Evolutionary conservation across 1,139 yeast species (phyloP).

Genomic region (Casaregolazyma lundiana): DNA sequence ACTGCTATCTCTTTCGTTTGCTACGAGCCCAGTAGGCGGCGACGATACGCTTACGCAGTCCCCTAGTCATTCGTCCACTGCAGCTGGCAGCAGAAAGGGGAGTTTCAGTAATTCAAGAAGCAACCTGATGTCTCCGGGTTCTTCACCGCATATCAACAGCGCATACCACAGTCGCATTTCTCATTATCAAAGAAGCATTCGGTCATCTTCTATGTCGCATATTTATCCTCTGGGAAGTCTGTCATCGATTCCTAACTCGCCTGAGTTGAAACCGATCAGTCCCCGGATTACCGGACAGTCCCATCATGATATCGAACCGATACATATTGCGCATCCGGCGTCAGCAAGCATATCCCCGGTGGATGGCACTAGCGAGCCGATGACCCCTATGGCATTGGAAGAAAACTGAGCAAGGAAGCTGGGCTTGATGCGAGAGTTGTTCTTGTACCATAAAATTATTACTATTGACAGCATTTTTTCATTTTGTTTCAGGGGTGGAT

Average conservation of each 20-base stretch:
- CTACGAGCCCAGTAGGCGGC: slow-evolving; percentile 11
- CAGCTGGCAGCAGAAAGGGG: background rate
- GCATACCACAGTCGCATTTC: slow-evolving; percentile 11
- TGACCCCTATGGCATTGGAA: slow-evolving; percentile 21
- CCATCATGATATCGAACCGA: slow-evolving; percentile 5
- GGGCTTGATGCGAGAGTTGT: no score
- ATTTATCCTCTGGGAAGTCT: slow-evolving; percentile 5
- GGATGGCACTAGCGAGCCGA: slow-evolving; percentile 20
- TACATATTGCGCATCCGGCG: slow-evolving; percentile 13
- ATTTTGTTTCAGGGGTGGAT: no score
- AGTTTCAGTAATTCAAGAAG: slow-evolving; percentile 5
- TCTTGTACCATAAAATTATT: background rate
- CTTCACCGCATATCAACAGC: slow-evolving; percentile 11
- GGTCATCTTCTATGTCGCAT: slow-evolving; percentile 5
- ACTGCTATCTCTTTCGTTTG: slow-evolving; percentile 21
- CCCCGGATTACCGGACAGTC: slow-evolving; percentile 11
- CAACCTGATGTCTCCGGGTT: slow-evolving; percentile 2
- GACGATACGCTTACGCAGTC: slow-evolving; percentile 2
- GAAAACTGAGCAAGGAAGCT: background rate
- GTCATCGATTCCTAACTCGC: slow-evolving; percentile 20
- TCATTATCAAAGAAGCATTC: slow-evolving; percentile 8
- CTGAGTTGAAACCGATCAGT: slow-evolving; percentile 20
- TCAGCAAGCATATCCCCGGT: slow-evolving; percentile 22
- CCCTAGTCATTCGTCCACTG: slow-evolving; percentile 3
- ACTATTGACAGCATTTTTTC: no score